phyloP scores from a whole-genome alignment of 2,329 filamentous ascomycete genomes.

The Rhynchosporium agropyri region DNA sequence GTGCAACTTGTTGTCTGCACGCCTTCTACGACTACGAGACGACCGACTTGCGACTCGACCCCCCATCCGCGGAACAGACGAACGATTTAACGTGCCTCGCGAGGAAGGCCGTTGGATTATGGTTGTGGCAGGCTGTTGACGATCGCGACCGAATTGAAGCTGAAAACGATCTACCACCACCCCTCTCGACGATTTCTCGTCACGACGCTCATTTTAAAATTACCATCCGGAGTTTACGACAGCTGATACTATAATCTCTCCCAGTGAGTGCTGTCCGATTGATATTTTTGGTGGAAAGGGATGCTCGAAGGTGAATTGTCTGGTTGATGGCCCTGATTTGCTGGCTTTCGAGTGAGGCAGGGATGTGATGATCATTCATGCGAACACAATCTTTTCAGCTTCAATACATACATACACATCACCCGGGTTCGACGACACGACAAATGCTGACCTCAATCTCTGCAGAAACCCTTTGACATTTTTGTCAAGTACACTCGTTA shows the following conservation, averaged over 20 bases:
- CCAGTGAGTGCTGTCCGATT: slow-evolving; percentile 40
- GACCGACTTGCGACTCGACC: background rate
- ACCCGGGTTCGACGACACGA: slow-evolving; percentile 3
- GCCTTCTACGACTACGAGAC: slow-evolving; percentile 15
- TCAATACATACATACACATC: slow-evolving; percentile 18
- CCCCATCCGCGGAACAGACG: background rate
- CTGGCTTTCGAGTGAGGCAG: slow-evolving; percentile 17
- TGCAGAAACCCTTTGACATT: slow-evolving; percentile 53
- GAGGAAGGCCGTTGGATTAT: slow-evolving; percentile 42
- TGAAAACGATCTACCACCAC: slow-evolving; percentile 32
- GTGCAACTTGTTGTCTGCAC: slow-evolving; percentile 17
- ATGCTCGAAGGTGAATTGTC: slow-evolving; percentile 8
- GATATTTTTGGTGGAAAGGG: slow-evolving; percentile 4
- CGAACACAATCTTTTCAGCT: slow-evolving; percentile 21
- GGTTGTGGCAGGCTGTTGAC: slow-evolving; percentile 38
- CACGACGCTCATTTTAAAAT: slow-evolving; percentile 43
- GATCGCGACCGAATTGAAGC: slow-evolving; percentile 32
- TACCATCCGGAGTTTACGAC: slow-evolving; percentile 33
- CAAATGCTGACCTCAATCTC: slow-evolving; percentile 33
- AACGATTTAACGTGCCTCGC: slow-evolving; percentile 35
- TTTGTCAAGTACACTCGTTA: slow-evolving; percentile 64
- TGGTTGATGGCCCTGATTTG: slow-evolving; percentile 16
- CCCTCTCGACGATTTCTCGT: slow-evolving; percentile 41
- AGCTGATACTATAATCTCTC: slow-evolving; percentile 37
- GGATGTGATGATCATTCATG: slow-evolving; percentile 37